Evolutionary conservation across 495 filamentous ascomycete species (phyloP).

Genomic region (Penicillium paradoxum): DNA sequence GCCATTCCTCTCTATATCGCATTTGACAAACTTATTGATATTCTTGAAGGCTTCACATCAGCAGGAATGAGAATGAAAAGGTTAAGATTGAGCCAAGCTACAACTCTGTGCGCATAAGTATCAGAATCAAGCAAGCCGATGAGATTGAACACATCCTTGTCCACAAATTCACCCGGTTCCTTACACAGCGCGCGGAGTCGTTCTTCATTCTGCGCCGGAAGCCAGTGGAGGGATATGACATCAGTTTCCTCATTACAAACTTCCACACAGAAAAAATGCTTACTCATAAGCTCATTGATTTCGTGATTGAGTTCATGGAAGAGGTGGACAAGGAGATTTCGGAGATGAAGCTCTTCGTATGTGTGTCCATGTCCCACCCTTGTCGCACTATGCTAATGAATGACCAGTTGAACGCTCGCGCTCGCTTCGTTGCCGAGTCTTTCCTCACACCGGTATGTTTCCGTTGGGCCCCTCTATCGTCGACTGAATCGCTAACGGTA

Average conservation of each 20-base stretch:
- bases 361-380: conserved; percentile 31
- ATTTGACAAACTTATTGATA: conserved; percentile 2
- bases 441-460: conserved; percentile 86
- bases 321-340: conserved; percentile 99
- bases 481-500: conserved; percentile 2
- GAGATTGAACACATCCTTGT: conserved; percentile 93
- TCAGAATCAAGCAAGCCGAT: conserved; percentile 98
- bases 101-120: conserved; percentile 92
- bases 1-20: background rate
- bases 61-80: conserved; percentile 91
- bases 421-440: conserved; percentile 96
- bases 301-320: conserved; percentile 98
- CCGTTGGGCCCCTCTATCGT: background rate
- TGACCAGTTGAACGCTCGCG: conserved; percentile 83
- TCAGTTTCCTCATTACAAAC: conserved; percentile 97
- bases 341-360: conserved; percentile 99
- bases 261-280: conserved; percentile 97
- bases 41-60: conserved; percentile 43
- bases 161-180: conserved; percentile 94
- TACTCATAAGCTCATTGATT: conserved; percentile 97
- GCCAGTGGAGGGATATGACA: conserved; percentile 96
- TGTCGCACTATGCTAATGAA: conserved; percentile 17
- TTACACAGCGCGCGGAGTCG: conserved; percentile 92
- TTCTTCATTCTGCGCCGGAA: conserved; percentile 97
- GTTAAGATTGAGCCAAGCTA: conserved; percentile 77